Percentiles rank a stretch among this genome's conserved stretches.
These are phyloP conservation scores for Phyllosticta capitalensis DNA, from an alignment of 2,329 filamentous ascomycete species.

Conservation along the genomic window DNA sequence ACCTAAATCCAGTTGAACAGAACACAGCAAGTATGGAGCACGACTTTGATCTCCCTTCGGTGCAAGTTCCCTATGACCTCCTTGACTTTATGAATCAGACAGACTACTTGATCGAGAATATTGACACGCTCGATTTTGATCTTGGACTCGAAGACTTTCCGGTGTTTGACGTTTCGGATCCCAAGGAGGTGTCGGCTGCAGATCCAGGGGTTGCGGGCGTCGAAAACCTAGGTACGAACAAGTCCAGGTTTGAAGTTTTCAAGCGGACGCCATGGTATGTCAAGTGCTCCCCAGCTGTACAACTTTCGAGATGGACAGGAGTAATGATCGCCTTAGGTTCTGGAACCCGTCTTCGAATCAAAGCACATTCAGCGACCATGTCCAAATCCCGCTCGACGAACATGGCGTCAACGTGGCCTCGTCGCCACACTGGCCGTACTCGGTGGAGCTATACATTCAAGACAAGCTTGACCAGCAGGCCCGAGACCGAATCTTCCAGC, in stretches of 20 bases:
- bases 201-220: neutral
- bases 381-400: slow-evolving; percentile 19
- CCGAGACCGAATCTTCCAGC: slow-evolving; percentile 23
- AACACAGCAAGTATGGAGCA: neutral
- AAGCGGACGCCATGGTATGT: neutral
- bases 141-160: neutral
- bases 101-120: slow-evolving; percentile 15
- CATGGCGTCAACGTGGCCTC: slow-evolving; percentile 19
- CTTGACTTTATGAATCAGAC: slow-evolving; percentile 10
- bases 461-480: slow-evolving; percentile 16
- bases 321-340: slow-evolving; percentile 15
- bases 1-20: neutral
- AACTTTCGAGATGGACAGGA: too few relatives aligned
- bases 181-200: neutral
- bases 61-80: slow-evolving; percentile 11
- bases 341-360: slow-evolving; percentile 22
- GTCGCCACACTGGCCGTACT: slow-evolving; percentile 21
- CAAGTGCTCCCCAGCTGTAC: too few relatives aligned
- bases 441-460: slow-evolving; percentile 18
- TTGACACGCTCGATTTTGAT: slow-evolving; percentile 14
- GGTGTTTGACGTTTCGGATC: neutral
- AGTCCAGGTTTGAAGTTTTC: neutral
- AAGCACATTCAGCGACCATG: slow-evolving; percentile 22
- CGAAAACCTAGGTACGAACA: neutral
- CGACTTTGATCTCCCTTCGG: slow-evolving; percentile 11